Percentiles rank a stretch among this genome's conserved stretches.
Evolutionary conservation across 2,329 filamentous ascomycete genomes (phyloP).

Genomic region (Fusarium armeniacum): DNA sequence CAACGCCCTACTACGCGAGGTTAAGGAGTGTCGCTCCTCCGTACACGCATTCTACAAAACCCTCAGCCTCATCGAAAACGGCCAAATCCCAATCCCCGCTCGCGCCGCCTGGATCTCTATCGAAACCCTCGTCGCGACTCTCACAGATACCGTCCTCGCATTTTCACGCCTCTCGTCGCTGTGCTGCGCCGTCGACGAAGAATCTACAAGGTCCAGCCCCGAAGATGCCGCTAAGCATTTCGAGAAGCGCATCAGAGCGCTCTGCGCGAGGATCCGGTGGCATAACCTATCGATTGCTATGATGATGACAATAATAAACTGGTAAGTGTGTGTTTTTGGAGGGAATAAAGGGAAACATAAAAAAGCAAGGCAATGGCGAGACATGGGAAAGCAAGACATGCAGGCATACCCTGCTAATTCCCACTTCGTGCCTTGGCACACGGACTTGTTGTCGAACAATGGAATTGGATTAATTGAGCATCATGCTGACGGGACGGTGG

Average conservation of each 20-base stretch:
- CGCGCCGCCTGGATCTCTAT: conserved; percentile 55
- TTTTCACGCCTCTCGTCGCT: conserved; percentile 53
- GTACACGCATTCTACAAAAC: conserved; percentile 56
- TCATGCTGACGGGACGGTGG: conserved; percentile 2
- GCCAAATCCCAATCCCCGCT: conserved; percentile 54
- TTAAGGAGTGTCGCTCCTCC: conserved; percentile 57
- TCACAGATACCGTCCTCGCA: conserved; percentile 56
- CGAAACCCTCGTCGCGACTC: conserved; percentile 54
- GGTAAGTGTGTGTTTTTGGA: conserved; percentile 44
- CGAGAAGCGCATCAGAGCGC: conserved; percentile 49
- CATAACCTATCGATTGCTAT: conserved; percentile 58
- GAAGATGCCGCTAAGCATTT: conserved; percentile 38
- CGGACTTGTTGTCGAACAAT: conserved; percentile 15
- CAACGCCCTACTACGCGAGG: conserved; percentile 53
- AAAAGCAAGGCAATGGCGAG: conserved; percentile 2
- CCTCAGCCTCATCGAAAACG: conserved; percentile 53
- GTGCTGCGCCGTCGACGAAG: conserved; percentile 48
- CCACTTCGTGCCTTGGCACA: conserved; percentile 2
- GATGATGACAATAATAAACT: conserved; percentile 58
- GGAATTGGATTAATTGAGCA: not conserved
- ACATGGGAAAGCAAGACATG: not conserved
- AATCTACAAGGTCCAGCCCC: conserved; percentile 38
- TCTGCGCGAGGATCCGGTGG: conserved; percentile 55
- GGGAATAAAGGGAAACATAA: not conserved
- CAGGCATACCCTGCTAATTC: conserved; percentile 6